phyloP scores from a whole-genome alignment of 768 basidiomycete genomes.

The Macrolepiota fuliginosa region DNA sequence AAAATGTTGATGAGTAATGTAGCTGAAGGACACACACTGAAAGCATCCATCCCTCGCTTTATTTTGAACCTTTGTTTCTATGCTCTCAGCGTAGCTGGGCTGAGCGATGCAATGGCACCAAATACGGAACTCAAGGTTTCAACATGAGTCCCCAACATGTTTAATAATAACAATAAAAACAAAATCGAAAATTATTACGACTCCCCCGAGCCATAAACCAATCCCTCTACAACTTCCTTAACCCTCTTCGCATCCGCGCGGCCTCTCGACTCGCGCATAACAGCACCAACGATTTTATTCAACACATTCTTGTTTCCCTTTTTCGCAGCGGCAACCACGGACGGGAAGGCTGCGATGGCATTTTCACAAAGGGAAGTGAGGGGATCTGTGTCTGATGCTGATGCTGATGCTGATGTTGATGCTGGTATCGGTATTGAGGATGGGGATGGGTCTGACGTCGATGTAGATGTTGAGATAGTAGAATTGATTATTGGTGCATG shows the following conservation, averaged over 20 bases:
- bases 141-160: too few relatives aligned
- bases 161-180: too few relatives aligned
- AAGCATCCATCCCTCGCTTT: too few relatives aligned
- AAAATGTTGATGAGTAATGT: too few relatives aligned
- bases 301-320: constrained; percentile 75
- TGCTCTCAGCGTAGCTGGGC: too few relatives aligned
- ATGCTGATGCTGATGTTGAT: constrained; percentile 3
- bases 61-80: too few relatives aligned
- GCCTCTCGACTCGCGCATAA: constrained; percentile 90
- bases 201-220: background rate
- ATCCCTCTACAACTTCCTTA: constrained; percentile 24
- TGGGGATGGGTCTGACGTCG: background rate
- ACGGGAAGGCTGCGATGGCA: constrained; percentile 65
- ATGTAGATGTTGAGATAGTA: too few relatives aligned
- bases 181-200: background rate
- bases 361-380: constrained; percentile 55
- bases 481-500: too few relatives aligned
- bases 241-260: constrained; percentile 70
- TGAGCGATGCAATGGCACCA: too few relatives aligned
- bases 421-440: constrained; percentile 12
- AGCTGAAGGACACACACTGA: too few relatives aligned
- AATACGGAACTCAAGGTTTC: too few relatives aligned
- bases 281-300: constrained; percentile 78
- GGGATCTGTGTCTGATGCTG: constrained; percentile 23
- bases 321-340: constrained; percentile 62